Evolutionary conservation across 495 filamentous ascomycete species (phyloP).

Genomic region (Lasiosphaeria ovina): DNA sequence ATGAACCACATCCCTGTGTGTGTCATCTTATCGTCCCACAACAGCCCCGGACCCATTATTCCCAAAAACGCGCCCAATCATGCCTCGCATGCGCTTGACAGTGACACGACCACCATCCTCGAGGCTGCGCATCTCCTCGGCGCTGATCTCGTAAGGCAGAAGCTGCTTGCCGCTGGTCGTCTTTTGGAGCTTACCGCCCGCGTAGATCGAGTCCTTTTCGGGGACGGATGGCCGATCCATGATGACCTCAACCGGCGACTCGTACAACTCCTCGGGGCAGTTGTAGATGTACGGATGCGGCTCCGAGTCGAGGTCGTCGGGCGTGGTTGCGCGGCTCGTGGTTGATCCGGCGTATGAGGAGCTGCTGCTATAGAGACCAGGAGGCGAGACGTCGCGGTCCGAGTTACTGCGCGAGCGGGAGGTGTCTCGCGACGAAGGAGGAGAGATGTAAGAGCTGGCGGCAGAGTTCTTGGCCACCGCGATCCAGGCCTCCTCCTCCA

Average conservation of each 20-base stretch:
- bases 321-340: conserved; percentile 46
- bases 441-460: conserved; percentile 32
- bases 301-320: conserved; percentile 34
- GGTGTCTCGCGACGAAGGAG: conserved; percentile 37
- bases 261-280: conserved; percentile 33
- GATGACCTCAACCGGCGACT: conserved; percentile 40
- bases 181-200: conserved; percentile 4
- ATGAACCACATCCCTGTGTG: neutral
- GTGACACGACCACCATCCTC: conserved; percentile 33
- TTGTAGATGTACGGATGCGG: conserved; percentile 34
- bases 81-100: conserved; percentile 39
- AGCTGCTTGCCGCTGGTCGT: conserved; percentile 15
- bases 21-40: conserved; percentile 1
- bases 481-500: conserved; percentile 27
- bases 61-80: conserved; percentile 44
- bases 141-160: conserved; percentile 49
- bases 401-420: conserved; percentile 37
- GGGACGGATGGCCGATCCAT: conserved; percentile 28
- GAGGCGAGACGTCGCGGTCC: conserved; percentile 35
- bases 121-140: conserved; percentile 39
- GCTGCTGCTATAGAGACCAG: conserved; percentile 40
- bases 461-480: conserved; percentile 8
- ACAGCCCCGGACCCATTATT: neutral
- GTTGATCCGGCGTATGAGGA: conserved; percentile 43
- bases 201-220: conserved; percentile 28